These are phyloP conservation scores for Pestalotiopsis sp. DNA, from an alignment of 2,329 filamentous ascomycete species.

Conservation along the genomic window DNA sequence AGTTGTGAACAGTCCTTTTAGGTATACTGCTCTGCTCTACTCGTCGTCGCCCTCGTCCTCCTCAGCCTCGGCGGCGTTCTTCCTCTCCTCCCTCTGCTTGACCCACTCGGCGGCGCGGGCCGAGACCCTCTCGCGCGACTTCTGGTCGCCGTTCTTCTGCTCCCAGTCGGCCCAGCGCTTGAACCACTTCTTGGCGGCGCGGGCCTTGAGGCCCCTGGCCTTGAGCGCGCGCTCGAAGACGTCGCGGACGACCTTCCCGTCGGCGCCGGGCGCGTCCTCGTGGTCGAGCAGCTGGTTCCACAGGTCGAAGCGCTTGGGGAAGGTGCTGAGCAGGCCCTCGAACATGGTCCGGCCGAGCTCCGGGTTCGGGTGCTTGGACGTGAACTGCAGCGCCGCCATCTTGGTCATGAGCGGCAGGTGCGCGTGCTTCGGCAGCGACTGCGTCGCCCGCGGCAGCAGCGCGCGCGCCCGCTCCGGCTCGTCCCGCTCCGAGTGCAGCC, in stretches of 20 bases:
- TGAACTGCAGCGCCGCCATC: slow-evolving; percentile 92
- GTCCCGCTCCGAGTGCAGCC: slow-evolving; percentile 75
- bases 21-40: not conserved
- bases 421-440: slow-evolving; percentile 71
- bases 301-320: slow-evolving; percentile 86
- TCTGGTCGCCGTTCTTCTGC: slow-evolving; percentile 69
- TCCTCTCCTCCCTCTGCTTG: slow-evolving; percentile 46
- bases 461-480: slow-evolving; percentile 74
- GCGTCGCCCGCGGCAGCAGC: slow-evolving; percentile 80
- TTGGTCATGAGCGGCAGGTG: slow-evolving; percentile 78
- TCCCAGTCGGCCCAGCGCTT: slow-evolving; percentile 92
- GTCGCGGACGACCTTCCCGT: slow-evolving; percentile 62
- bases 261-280: slow-evolving; percentile 62
- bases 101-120: slow-evolving; percentile 73
- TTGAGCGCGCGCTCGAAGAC: slow-evolving; percentile 81
- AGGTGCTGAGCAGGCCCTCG: slow-evolving; percentile 80
- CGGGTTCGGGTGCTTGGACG: slow-evolving; percentile 75
- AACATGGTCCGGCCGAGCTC: slow-evolving; percentile 96
- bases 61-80: slow-evolving; percentile 28
- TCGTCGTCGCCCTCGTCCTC: slow-evolving; percentile 31
- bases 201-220: slow-evolving; percentile 73
- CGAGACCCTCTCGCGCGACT: slow-evolving; percentile 70
- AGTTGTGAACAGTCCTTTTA: not conserved
- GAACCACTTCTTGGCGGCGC: slow-evolving; percentile 85
- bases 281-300: slow-evolving; percentile 93